Evolutionary conservation across 371 early-diverging fungal species (phyloP).

Genomic region (Lichtheimia ornata): DNA sequence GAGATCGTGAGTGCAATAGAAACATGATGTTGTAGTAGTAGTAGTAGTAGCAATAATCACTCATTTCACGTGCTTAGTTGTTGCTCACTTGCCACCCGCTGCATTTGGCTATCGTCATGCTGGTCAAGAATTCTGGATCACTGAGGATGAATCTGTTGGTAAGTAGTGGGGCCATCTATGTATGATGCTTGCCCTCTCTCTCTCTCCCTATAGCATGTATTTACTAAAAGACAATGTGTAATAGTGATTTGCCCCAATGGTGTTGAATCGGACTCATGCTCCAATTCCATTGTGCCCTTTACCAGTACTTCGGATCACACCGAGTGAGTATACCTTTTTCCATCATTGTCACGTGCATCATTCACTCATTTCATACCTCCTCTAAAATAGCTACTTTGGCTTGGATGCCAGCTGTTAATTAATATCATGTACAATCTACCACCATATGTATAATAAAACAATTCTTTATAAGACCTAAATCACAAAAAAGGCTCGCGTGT

Average conservation of each 20-base stretch:
- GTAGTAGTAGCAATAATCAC: not conserved
- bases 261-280: conserved; percentile 15
- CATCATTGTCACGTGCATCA: too few relatives aligned
- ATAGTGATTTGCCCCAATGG: conserved; percentile 17
- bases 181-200: not conserved
- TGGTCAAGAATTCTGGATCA: conserved; percentile 23
- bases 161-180: conserved; percentile 3
- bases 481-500: too few relatives aligned
- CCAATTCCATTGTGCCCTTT: conserved; percentile 13
- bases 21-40: not conserved
- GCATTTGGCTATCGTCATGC: conserved; percentile 17
- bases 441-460: too few relatives aligned
- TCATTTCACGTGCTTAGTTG: conserved; percentile 8
- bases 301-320: conserved; percentile 16
- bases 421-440: too few relatives aligned
- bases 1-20: conserved; percentile 14
- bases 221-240: not conserved
- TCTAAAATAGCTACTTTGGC: too few relatives aligned
- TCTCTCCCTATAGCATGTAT: not conserved
- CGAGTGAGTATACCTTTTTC: conserved; percentile 7
- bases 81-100: conserved; percentile 19
- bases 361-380: not conserved
- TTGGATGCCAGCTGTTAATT: too few relatives aligned
- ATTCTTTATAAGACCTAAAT: too few relatives aligned
- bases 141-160: conserved; percentile 10